phyloP scores from a whole-genome alignment of 2,329 filamentous ascomycete species.

The Phaeophleospora eucalypticola region DNA sequence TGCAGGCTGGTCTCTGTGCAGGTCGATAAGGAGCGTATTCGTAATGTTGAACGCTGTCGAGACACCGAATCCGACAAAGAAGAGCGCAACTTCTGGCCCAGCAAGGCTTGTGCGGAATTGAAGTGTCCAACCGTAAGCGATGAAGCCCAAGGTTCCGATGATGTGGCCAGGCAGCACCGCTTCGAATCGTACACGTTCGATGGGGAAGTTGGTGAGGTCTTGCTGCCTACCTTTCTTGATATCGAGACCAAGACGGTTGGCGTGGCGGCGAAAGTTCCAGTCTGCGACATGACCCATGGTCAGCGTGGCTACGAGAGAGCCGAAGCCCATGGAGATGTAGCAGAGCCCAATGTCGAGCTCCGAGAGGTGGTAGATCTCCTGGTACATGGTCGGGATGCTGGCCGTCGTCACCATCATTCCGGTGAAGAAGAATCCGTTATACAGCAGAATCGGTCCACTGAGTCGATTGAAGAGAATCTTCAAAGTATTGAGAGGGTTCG shows the following conservation, averaged over 20 bases:
- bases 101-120: constrained; percentile 36
- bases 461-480: constrained; percentile 6
- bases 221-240: constrained; percentile 57
- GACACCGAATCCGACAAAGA: constrained; percentile 30
- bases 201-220: constrained; percentile 50
- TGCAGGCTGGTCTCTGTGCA: constrained; percentile 39
- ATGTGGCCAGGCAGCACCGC: constrained; percentile 37
- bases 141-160: constrained; percentile 31
- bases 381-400: constrained; percentile 41
- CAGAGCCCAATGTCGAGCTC: constrained; percentile 24
- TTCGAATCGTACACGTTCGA: constrained; percentile 45
- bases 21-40: constrained; percentile 45
- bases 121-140: constrained; percentile 44
- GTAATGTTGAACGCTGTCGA: constrained; percentile 40
- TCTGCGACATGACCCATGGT: constrained; percentile 58
- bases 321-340: constrained; percentile 36
- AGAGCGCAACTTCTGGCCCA: constrained; percentile 46
- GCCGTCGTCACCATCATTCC: constrained; percentile 47
- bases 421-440: constrained; percentile 39
- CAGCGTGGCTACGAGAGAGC: constrained; percentile 36
- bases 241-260: constrained; percentile 56
- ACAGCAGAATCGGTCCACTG: constrained; percentile 24
- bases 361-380: constrained; percentile 33
- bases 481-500: constrained; percentile 36
- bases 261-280: constrained; percentile 69